These are phyloP conservation scores for Mollisia scopiformis DNA, from an alignment of 2,329 filamentous ascomycete species.

Conservation along the genomic window DNA sequence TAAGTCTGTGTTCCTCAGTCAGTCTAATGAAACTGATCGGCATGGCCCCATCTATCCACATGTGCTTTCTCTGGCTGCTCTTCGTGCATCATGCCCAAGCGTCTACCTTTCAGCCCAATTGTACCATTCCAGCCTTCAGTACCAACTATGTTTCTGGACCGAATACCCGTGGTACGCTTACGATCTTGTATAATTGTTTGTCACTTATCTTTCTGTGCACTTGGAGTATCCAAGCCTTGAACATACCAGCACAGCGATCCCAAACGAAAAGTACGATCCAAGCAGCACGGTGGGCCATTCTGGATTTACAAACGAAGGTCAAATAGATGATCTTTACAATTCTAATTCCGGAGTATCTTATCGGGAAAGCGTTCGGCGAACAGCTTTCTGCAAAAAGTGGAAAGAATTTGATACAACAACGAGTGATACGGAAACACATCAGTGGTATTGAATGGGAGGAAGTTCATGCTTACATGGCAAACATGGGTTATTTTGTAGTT, in stretches of 20 bases:
- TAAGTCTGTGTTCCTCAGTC: too few species aligned
- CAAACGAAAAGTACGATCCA: not conserved
- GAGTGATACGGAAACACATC: too few species aligned
- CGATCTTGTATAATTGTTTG: slow-evolving; percentile 27
- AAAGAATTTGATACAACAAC: too few species aligned
- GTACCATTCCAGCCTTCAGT: slow-evolving; percentile 20
- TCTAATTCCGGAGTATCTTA: slow-evolving; percentile 1
- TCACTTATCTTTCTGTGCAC: slow-evolving; percentile 23
- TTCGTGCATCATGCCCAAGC: too few species aligned
- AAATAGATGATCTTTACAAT: not conserved
- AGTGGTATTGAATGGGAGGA: not conserved
- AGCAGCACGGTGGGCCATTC: not conserved
- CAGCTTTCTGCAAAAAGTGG: too few species aligned
- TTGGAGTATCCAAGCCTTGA: slow-evolving; percentile 26
- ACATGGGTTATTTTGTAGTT: not conserved
- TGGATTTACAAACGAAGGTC: not conserved
- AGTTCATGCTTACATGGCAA: not conserved
- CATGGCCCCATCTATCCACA: too few species aligned
- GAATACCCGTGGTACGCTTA: slow-evolving; percentile 22
- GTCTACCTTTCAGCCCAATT: slow-evolving; percentile 26
- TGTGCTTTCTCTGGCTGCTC: too few species aligned
- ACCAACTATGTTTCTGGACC: slow-evolving; percentile 20
- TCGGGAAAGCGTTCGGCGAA: not conserved
- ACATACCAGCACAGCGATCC: slow-evolving; percentile 14
- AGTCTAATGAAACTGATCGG: too few species aligned